phyloP scores from a whole-genome alignment of 305 asterid genomes.

The Ilex paraguariensis region DNA sequence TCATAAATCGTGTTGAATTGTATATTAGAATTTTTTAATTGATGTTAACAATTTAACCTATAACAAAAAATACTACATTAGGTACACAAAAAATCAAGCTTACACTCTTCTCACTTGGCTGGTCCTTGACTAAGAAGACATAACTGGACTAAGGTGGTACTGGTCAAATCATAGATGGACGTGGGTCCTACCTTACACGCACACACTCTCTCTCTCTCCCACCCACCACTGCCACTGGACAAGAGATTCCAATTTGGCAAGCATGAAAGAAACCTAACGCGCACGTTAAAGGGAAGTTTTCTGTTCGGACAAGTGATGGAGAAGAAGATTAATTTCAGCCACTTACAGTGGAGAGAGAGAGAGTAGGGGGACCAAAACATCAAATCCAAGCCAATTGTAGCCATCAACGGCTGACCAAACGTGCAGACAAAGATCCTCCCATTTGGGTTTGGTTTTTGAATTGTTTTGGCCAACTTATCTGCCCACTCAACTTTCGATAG shows the following conservation, averaged over 20 bases:
- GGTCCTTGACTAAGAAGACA: no score
- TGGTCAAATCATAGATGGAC: slow-evolving; percentile 20
- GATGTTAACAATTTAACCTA: no score
- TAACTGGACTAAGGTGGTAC: neutral
- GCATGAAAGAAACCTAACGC: slow-evolving; percentile 35
- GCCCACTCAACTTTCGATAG: neutral
- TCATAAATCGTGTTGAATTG: no score
- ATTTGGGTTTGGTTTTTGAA: slow-evolving; percentile 6
- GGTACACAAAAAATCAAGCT: no score
- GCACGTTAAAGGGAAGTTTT: slow-evolving; percentile 18
- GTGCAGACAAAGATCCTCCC: slow-evolving; percentile 20
- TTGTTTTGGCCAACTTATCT: slow-evolving; percentile 10
- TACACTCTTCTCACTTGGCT: no score
- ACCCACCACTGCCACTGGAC: slow-evolving; percentile 13
- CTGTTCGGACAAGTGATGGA: neutral
- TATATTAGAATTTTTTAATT: no score
- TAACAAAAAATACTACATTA: no score
- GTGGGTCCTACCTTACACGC: slow-evolving; percentile 9
- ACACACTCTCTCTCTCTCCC: slow-evolving; percentile 5
- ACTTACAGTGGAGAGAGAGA: neutral
- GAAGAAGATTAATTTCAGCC: no score
- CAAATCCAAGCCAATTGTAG: slow-evolving; percentile 7
- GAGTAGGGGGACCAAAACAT: slow-evolving; percentile 7
- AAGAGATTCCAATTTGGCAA: slow-evolving; percentile 20
- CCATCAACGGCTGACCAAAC: slow-evolving; percentile 11